phyloP scores from a whole-genome alignment of 129 eudicot species.

The Silybum marianum region DNA sequence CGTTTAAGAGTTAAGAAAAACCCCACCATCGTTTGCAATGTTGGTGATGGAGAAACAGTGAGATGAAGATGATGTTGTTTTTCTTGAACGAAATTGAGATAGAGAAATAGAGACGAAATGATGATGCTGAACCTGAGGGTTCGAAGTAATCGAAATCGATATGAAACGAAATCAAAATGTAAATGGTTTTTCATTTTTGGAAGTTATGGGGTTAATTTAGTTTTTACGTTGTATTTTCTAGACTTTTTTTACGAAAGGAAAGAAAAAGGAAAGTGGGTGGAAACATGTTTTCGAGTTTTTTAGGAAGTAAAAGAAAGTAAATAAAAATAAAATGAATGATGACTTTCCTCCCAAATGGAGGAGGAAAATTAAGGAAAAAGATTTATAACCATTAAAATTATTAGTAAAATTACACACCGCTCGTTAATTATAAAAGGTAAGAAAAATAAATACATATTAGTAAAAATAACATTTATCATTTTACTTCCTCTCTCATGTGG shows the following conservation, averaged over 20 bases:
- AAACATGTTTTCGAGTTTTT: not conserved
- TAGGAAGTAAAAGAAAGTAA: not conserved
- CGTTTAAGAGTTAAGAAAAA: not conserved
- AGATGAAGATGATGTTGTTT: not conserved
- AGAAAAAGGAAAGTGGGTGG: not conserved
- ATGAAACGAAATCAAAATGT: not conserved
- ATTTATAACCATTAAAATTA: not conserved
- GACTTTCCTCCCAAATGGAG: not conserved
- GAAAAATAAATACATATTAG: not conserved
- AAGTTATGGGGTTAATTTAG: not conserved
- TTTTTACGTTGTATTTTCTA: not conserved
- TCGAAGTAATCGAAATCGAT: not conserved
- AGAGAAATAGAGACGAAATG: not conserved
- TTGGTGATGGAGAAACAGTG: not conserved
- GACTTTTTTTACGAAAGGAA: not conserved
- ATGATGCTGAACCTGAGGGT: not conserved
- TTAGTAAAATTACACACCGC: not conserved
- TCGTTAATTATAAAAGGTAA: not conserved
- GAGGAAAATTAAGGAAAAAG: not conserved
- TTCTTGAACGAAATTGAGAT: not conserved
- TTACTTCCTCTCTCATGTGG: not conserved
- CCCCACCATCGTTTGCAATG: not conserved
- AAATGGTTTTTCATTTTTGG: not conserved
- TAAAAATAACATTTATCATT: not conserved
- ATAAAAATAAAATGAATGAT: not conserved